Evolutionary conservation across 139 green algal species (phyloP), one percentile per base, ranked within the genome.

Genomic region (Haematococcus sp.): DNA sequence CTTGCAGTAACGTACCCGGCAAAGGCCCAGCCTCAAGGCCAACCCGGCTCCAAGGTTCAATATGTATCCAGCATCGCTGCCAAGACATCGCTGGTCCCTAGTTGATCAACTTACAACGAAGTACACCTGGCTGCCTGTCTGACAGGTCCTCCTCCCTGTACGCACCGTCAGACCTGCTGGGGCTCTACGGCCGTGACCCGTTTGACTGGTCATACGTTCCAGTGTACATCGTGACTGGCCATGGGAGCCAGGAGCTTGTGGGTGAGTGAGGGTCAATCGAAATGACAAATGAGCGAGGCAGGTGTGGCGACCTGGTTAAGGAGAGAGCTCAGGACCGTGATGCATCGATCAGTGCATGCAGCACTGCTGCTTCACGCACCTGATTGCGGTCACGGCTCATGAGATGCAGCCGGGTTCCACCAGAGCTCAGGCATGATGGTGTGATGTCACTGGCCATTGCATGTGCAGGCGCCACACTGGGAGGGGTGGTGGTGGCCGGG

Each of bases 171-270:
- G 71, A 76, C 44, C 28, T 76, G 43, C 43, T 76, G 27, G 71
- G 71, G 28, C 71, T 76, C 58, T 76, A 76, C 71, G 71, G 71
- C 59, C 60, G 60, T 31, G 71, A 77, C 33, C 60, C 71, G 43
- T 63, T 77, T 31, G 61, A 71, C n/a, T 19, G 52, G n/a, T 71
- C 60, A 15, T 7, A 49, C 40, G 40, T 49, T 19, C 40, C 40
- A 11, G 40, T 49, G 40, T 73, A 73, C 63, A 59, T 78, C 23
- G 44, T 78, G 7, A 78, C 61, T 17, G 72, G 72, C 0, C 63
- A 78, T 32, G 61, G 49, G 11, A 49, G 72, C 1, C 72, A 78
- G 63, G 72, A 78, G 51, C 5, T 61, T 72, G 61, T 46, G 72
- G 60, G 33, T 27, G 72, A n/a, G n/a, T n/a, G n/a, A n/a, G n/a